phyloP scores from a whole-genome alignment of 345 rosid genomes.

The Citrus maxima region DNA sequence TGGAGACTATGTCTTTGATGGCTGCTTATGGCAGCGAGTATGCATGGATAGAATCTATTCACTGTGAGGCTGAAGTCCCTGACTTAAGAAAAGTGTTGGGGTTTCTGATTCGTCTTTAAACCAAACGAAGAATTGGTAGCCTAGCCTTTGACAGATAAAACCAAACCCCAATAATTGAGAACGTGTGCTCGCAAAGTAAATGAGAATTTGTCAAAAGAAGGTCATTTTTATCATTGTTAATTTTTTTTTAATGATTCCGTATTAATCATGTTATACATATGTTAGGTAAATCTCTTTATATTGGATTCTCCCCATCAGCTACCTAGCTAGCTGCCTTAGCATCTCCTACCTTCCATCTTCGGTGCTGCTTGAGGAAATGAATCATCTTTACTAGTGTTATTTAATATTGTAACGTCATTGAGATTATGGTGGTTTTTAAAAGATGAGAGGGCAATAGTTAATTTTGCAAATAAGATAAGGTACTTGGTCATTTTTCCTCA shows the following conservation, averaged over 20 bases:
- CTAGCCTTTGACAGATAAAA: background rate
- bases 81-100: background rate
- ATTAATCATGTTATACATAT: background rate
- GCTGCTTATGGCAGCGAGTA: background rate
- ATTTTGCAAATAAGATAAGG: too few species aligned
- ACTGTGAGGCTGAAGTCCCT: background rate
- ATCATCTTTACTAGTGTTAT: too few species aligned
- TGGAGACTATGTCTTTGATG: background rate
- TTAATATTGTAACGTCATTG: too few species aligned
- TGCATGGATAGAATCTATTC: background rate
- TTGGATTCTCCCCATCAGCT: background rate
- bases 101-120: background rate
- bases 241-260: slow-evolving; percentile 9
- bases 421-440: too few species aligned
- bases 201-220: slow-evolving; percentile 17
- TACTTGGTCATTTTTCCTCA: too few species aligned
- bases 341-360: too few species aligned
- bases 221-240: background rate
- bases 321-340: too few species aligned
- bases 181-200: background rate
- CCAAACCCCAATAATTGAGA: slow-evolving; percentile 24
- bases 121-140: background rate
- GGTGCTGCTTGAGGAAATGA: too few species aligned
- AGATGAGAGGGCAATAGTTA: too few species aligned
- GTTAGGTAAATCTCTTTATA: background rate